phyloP scores from a whole-genome alignment of 768 basidiomycete genomes.

The Jaapia argillacea region DNA sequence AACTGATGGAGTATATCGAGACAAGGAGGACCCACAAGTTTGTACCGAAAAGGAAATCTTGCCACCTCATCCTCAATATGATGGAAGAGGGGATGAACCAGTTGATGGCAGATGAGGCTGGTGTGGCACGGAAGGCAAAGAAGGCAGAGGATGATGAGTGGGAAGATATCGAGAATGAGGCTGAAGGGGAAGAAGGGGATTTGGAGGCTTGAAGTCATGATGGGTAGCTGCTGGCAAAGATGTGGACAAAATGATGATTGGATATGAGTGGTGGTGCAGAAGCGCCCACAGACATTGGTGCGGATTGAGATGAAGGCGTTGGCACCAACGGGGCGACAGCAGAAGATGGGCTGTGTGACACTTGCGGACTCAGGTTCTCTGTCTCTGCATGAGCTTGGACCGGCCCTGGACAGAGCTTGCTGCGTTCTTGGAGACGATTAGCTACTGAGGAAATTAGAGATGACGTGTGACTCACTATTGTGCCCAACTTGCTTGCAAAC shows the following conservation, averaged over 20 bases:
- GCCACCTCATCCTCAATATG: slow-evolving; percentile 10
- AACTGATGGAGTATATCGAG: slow-evolving; percentile 9
- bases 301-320: too few species aligned
- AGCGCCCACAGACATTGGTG: too few species aligned
- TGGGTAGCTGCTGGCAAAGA: slow-evolving; percentile 5
- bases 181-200: slow-evolving; percentile 5
- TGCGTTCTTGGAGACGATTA: background rate
- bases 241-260: slow-evolving; percentile 2
- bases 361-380: background rate
- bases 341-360: too few species aligned
- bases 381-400: slow-evolving; percentile 1
- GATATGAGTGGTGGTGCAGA: too few species aligned
- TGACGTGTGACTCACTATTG: background rate
- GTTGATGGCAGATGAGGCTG: background rate
- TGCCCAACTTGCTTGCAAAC: background rate
- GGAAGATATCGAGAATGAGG: background rate
- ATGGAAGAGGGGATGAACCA: slow-evolving; percentile 6
- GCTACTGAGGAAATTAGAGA: background rate
- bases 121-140: too few species aligned
- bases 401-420: background rate
- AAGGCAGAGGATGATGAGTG: background rate
- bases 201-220: slow-evolving; percentile 1
- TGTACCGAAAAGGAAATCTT: slow-evolving; percentile 7
- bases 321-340: too few species aligned
- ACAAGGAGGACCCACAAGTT: slow-evolving; percentile 8